Evolutionary conservation across 2,329 filamentous ascomycete species (phyloP).

Genomic region (Sordariomycetes sp.): DNA sequence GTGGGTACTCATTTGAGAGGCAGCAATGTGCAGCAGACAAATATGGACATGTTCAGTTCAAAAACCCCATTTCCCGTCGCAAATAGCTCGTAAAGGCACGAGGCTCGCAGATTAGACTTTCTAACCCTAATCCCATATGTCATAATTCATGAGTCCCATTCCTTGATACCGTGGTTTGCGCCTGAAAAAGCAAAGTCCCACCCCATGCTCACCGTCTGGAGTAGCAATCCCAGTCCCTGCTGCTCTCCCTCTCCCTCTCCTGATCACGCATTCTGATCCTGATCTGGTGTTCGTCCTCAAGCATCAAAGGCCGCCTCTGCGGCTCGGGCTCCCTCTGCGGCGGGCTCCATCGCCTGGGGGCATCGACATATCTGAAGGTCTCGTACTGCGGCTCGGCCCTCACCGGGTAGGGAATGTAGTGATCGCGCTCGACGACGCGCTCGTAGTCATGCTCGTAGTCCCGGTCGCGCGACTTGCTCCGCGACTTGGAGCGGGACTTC

Average conservation of each 20-base stretch:
- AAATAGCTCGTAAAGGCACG: too few relatives aligned
- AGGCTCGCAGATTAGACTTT: too few relatives aligned
- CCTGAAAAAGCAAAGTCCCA: too few relatives aligned
- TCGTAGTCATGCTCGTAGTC: slow-evolving; percentile 12
- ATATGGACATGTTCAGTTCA: too few relatives aligned
- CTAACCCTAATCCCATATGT: too few relatives aligned
- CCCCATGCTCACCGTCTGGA: neutral
- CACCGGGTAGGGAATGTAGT: slow-evolving; percentile 31
- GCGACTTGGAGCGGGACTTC: slow-evolving; percentile 5
- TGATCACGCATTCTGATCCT: slow-evolving; percentile 12
- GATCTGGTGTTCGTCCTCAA: slow-evolving; percentile 17
- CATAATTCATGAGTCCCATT: too few relatives aligned
- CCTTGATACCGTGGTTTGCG: too few relatives aligned
- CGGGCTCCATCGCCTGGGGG: slow-evolving; percentile 27
- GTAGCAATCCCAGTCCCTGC: neutral
- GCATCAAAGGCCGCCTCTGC: slow-evolving; percentile 11
- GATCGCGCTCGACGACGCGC: slow-evolving; percentile 43
- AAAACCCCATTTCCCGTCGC: too few relatives aligned
- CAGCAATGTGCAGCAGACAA: too few relatives aligned
- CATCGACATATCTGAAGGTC: slow-evolving; percentile 44
- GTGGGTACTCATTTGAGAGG: too few relatives aligned
- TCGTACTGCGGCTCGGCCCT: slow-evolving; percentile 29
- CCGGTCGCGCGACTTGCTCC: slow-evolving; percentile 10
- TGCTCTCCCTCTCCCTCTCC: slow-evolving; percentile 3
- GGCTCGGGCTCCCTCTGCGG: slow-evolving; percentile 20